Evolutionary conservation across 2,329 filamentous ascomycete genomes (phyloP).

Genomic region (Aspergillus bombycis): DNA sequence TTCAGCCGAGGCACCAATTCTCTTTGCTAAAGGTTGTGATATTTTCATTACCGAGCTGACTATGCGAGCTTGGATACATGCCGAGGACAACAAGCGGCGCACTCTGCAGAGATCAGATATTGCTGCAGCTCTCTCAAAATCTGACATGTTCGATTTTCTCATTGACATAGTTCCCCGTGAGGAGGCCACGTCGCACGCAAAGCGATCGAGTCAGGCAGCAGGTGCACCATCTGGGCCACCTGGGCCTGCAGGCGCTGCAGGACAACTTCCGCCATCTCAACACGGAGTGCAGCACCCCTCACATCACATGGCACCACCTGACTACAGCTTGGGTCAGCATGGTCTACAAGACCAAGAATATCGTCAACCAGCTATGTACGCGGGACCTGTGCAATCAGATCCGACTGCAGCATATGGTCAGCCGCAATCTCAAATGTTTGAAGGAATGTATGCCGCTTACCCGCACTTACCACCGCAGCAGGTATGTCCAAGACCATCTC

Average conservation of each 20-base stretch:
- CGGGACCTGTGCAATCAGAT: conserved; percentile 74
- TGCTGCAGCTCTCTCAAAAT: conserved; percentile 91
- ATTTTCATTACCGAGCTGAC: conserved; percentile 99
- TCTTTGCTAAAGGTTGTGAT: conserved; percentile 98
- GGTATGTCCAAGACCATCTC: conserved; percentile 54
- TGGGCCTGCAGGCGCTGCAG: conserved; percentile 31
- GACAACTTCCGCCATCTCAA: conserved; percentile 47
- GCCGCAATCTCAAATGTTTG: conserved; percentile 75
- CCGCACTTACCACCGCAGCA: conserved; percentile 79
- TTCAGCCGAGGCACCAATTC: conserved; percentile 93
- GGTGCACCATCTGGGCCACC: conserved; percentile 55
- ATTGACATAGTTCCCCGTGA: conserved; percentile 98
- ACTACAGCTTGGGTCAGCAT: conserved; percentile 65
- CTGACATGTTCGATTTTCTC: conserved; percentile 99
- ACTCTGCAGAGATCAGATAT: conserved; percentile 96
- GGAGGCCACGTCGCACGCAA: conserved; percentile 83
- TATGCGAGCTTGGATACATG: conserved; percentile 99
- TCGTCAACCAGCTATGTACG: conserved; percentile 79
- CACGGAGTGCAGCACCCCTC: conserved; percentile 57
- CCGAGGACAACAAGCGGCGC: conserved; percentile 96
- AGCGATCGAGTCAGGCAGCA: conserved; percentile 62
- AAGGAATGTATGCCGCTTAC: conserved; percentile 80
- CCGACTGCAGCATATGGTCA: conserved; percentile 75
- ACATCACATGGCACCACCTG: conserved; percentile 59
- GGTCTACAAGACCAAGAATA: conserved; percentile 76